Evolutionary conservation across 768 basidiomycete genomes (phyloP).

Genomic region (Kwoniella europaea): DNA sequence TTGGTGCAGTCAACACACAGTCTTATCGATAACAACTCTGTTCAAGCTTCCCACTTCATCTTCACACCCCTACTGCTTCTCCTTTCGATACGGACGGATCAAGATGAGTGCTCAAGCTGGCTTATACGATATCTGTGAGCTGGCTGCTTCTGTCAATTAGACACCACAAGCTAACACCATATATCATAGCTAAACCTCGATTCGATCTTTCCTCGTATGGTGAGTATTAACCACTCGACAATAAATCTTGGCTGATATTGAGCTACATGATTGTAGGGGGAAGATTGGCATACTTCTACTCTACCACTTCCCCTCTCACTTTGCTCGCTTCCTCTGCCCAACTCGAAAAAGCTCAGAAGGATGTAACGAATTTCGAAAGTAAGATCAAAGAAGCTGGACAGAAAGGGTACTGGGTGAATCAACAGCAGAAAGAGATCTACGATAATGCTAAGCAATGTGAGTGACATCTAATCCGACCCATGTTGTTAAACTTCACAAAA

Average conservation of each 20-base stretch:
- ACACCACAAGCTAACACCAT: neutral
- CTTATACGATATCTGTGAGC: slow-evolving; percentile 46
- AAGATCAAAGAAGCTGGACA: slow-evolving; percentile 52
- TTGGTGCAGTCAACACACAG: neutral
- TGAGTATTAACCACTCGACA: slow-evolving; percentile 14
- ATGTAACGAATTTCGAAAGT: slow-evolving; percentile 46
- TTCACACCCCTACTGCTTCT: neutral
- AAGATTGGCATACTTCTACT: slow-evolving; percentile 54
- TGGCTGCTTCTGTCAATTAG: neutral
- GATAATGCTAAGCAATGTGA: slow-evolving; percentile 51
- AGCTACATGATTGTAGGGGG: slow-evolving; percentile 34
- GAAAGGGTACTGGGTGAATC: slow-evolving; percentile 47
- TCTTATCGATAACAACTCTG: neutral
- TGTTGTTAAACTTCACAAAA: no score
- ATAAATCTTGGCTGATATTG: neutral
- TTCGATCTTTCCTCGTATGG: slow-evolving; percentile 53
- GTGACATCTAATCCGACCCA: slow-evolving; percentile 3
- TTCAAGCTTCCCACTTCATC: neutral
- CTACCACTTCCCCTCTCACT: slow-evolving; percentile 54
- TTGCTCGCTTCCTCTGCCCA: slow-evolving; percentile 46
- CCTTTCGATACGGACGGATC: neutral
- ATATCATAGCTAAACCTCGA: slow-evolving; percentile 42
- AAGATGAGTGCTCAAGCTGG: slow-evolving; percentile 20
- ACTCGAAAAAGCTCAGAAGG: slow-evolving; percentile 49
- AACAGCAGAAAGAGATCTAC: slow-evolving; percentile 41